Evolutionary conservation across 306 rosid species (phyloP).

Genomic region (Biancaea sappan): DNA sequence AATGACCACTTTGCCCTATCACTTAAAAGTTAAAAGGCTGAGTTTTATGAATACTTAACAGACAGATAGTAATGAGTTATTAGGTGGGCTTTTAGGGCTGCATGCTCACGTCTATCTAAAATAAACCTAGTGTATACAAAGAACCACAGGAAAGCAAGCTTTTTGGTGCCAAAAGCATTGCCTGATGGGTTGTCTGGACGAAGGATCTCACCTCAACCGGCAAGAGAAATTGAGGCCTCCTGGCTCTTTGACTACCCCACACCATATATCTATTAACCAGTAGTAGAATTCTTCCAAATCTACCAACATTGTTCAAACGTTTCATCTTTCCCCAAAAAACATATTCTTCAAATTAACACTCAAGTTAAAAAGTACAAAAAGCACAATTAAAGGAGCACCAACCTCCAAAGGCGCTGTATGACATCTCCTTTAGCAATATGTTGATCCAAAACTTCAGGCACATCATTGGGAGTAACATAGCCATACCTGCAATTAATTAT

Average conservation of each 20-base stretch:
- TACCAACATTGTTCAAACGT: background rate
- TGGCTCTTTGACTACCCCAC: background rate
- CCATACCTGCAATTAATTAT: slow-evolving; percentile 75
- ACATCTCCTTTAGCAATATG: slow-evolving; percentile 85
- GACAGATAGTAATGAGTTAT: background rate
- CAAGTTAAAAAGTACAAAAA: background rate
- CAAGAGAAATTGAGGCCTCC: background rate
- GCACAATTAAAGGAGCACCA: slow-evolving; percentile 30
- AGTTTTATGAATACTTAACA: background rate
- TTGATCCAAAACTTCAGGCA: slow-evolving; percentile 77
- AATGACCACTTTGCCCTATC: background rate
- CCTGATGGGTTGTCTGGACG: background rate
- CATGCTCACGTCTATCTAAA: background rate
- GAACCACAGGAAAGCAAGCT: background rate
- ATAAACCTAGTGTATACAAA: background rate
- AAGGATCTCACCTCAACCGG: background rate
- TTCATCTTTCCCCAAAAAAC: slow-evolving; percentile 1
- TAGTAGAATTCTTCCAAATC: background rate
- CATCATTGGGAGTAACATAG: slow-evolving; percentile 86
- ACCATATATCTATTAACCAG: background rate
- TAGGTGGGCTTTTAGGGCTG: background rate
- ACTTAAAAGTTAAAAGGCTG: background rate
- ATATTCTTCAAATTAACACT: slow-evolving; percentile 13
- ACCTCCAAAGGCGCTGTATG: slow-evolving; percentile 87
- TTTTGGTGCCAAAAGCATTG: background rate